Evolutionary conservation across 768 basidiomycete genomes (phyloP), one percentile per base, ranked within the genome.

Genomic region (Gautieria morchelliformis): DNA sequence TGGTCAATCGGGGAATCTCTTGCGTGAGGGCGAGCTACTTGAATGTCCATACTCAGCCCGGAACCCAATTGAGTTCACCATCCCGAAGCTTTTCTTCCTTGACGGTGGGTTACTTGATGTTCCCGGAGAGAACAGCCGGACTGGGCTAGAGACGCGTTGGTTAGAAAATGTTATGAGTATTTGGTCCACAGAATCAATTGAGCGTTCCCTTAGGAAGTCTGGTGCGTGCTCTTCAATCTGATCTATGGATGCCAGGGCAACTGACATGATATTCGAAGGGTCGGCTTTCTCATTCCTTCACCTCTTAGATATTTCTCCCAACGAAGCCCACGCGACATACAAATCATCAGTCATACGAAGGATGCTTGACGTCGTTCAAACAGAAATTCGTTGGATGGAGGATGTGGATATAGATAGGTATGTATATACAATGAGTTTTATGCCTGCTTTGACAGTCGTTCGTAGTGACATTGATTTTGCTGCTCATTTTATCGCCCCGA

Each of bases 1-100:
- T 67, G 89, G 87, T 44, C 81, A 80, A 52, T 85, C 93, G 4
- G 89, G 87, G 8, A 85, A 86, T 15, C 71, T 94, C n/a, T 77
- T 80, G 52, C 83, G 95, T 37, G 91, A 98, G 73, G 85, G 88
- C n/a, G 90, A 95, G 65, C 80, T 85, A 55, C 74, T 95, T 51
- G 76, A 83, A 47, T 74, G 87, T 12, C 84, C 91, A 7, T 95
- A 97, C 66, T 93, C 92, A 10, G 85, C 92, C 5, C 78, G 80
- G 53, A 97, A 89, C 67, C 89, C 89, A 2, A 95, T 99, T 61
- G 83, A 89, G 64, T 83, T 84, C 57, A 67, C 69, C 0, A 70
- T 98, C 11, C 95, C 96, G 3, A 74, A 78, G 62, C 68, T 95
- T 22, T 68, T 98, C 15, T 89, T 87, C 68, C 74, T 79, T 30